A percentile compares a stretch with the other conserved stretches of the same genome.
phyloP scores from a whole-genome alignment of 2,329 filamentous ascomycete genomes.

The Elsinoe fawcettii region DNA sequence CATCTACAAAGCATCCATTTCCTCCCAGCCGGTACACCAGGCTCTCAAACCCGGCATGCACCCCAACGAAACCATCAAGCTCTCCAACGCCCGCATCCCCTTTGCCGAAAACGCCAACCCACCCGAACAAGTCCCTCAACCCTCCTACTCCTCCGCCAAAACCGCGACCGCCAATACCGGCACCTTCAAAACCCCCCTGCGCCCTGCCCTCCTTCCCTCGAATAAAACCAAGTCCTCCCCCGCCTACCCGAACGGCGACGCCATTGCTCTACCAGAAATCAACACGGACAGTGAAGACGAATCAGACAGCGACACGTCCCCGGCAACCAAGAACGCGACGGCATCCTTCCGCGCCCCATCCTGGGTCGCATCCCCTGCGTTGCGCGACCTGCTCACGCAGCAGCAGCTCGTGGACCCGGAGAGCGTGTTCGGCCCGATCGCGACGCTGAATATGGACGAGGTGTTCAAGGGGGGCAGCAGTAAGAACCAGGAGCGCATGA shows the following conservation, averaged over 20 bases:
- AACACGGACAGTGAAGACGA: slow-evolving; percentile 90
- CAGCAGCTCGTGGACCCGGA: slow-evolving; percentile 84
- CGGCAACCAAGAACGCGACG: slow-evolving; percentile 37
- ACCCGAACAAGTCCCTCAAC: slow-evolving; percentile 32
- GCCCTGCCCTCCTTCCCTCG: slow-evolving; percentile 39
- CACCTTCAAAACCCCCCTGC: slow-evolving; percentile 60
- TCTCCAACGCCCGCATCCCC: slow-evolving; percentile 80
- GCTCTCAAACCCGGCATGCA: slow-evolving; percentile 44
- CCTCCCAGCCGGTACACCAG: slow-evolving; percentile 52
- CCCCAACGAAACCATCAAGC: slow-evolving; percentile 76
- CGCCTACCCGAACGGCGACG: slow-evolving; percentile 79
- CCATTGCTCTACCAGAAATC: slow-evolving; percentile 89
- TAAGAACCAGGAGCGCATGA: slow-evolving; percentile 74
- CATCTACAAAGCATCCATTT: slow-evolving; percentile 59
- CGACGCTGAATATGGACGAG: slow-evolving; percentile 87
- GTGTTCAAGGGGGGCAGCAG: slow-evolving; percentile 60
- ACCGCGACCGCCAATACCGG: slow-evolving; percentile 16
- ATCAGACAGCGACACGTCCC: slow-evolving; percentile 48
- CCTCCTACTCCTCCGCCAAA: slow-evolving; percentile 19
- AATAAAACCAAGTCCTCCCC: slow-evolving; percentile 67
- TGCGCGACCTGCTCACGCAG: slow-evolving; percentile 64
- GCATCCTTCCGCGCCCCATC: slow-evolving; percentile 57
- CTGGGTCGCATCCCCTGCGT: slow-evolving; percentile 84
- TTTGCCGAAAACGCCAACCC: slow-evolving; percentile 66
- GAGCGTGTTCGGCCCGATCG: slow-evolving; percentile 80